Percentiles rank a stretch among this genome's conserved stretches.
Conservation (phyloP, 2,329 filamentous ascomycete species). For the Sporothrix euskadiensis region DNA sequence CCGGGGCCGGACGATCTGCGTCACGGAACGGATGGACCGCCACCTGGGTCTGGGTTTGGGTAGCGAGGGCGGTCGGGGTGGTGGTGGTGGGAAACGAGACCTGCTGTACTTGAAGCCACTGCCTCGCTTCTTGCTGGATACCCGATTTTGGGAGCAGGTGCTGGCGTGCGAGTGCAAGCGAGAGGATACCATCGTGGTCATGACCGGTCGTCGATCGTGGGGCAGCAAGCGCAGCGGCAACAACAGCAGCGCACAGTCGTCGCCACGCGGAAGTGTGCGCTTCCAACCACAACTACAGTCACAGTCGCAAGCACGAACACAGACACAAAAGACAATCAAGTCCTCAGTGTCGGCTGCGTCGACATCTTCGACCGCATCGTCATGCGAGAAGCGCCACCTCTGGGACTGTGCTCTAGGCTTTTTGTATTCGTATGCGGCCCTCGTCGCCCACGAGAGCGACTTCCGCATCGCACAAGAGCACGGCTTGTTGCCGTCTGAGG, state of each 20-base stretch:
- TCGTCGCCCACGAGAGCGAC: conserved; percentile 44
- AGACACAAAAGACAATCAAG: background rate
- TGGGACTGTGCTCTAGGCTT: conserved; percentile 42
- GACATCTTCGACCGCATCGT: background rate
- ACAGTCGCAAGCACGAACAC: background rate
- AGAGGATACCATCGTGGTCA: background rate
- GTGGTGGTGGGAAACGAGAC: conserved; percentile 30
- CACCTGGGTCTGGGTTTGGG: conserved; percentile 38
- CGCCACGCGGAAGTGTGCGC: background rate
- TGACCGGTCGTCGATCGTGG: background rate
- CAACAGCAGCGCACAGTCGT: conserved; percentile 4
- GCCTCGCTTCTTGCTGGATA: conserved; percentile 41
- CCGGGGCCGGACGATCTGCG: conserved; percentile 33
- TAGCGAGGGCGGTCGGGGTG: background rate
- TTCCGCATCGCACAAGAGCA: conserved; percentile 42
- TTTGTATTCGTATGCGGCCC: conserved; percentile 43
- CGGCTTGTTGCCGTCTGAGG: conserved; percentile 40
- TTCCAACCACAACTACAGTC: background rate
- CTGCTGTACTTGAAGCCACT: conserved; percentile 42
- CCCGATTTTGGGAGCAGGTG: conserved; percentile 36
- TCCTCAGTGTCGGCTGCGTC: background rate
- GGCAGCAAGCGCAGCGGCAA: background rate
- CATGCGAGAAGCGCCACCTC: conserved; percentile 32
- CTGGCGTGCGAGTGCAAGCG: conserved; percentile 30
- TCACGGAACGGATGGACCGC: conserved; percentile 40